Conservation (phyloP, 306 rosid species). For the Citrullus amarus region DNA sequence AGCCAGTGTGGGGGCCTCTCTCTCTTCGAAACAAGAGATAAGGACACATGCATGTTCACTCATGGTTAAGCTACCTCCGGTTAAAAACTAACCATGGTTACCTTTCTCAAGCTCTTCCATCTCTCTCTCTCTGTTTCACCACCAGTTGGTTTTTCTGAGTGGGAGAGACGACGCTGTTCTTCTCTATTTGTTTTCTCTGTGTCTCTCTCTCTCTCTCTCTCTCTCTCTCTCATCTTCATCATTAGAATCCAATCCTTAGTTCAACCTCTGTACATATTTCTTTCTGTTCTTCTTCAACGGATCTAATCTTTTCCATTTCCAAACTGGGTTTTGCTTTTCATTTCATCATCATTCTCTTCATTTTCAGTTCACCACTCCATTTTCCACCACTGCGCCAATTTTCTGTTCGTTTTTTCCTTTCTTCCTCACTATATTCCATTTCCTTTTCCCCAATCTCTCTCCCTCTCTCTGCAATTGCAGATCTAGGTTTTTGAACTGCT, state of each 20-base stretch:
- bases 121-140: neutral
- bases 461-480: neutral
- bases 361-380: neutral
- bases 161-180: constrained; percentile 5
- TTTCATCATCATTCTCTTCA: neutral
- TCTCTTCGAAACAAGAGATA: constrained; percentile 35
- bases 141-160: neutral
- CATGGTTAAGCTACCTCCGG: constrained; percentile 16
- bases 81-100: constrained; percentile 38
- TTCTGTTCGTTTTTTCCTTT: neutral
- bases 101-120: neutral
- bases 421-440: neutral
- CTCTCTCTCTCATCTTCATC: neutral
- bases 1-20: neutral
- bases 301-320: neutral
- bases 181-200: neutral
- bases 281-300: neutral
- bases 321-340: neutral
- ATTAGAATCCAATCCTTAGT: neutral
- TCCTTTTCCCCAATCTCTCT: neutral
- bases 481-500: constrained; percentile 5
- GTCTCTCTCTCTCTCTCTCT: neutral
- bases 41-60: constrained; percentile 78
- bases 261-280: constrained; percentile 4
- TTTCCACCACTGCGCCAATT: neutral